phyloP scores from a whole-genome alignment of 2,329 filamentous ascomycete species.

The Alternaria consortialis region DNA sequence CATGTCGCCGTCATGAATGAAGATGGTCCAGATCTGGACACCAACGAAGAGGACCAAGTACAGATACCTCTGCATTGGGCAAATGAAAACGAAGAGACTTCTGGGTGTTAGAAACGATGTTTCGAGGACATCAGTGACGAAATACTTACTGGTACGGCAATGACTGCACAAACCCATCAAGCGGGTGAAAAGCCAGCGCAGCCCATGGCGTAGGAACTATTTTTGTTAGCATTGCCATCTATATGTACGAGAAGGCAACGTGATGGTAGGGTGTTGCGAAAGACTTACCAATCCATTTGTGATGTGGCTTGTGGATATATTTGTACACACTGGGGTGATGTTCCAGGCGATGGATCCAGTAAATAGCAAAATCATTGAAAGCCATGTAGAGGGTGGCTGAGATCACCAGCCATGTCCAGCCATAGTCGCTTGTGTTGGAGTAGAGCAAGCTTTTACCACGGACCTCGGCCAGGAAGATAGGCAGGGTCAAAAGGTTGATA shows the following conservation, averaged over 20 bases:
- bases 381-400: conserved; percentile 12
- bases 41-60: conserved; percentile 16
- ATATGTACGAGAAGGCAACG: not conserved
- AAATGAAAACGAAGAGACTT: conserved; percentile 14
- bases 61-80: conserved; percentile 16
- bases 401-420: conserved; percentile 10
- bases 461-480: conserved; percentile 11
- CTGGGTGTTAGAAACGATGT: not conserved
- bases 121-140: not conserved
- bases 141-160: conserved; percentile 16
- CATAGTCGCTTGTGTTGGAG: conserved; percentile 8
- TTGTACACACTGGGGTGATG: conserved; percentile 17
- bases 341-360: conserved; percentile 18
- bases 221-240: conserved; percentile 1
- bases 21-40: conserved; percentile 15
- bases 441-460: conserved; percentile 14
- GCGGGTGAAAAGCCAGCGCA: conserved; percentile 15
- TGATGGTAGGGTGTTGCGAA: not conserved
- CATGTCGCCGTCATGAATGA: conserved; percentile 17
- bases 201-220: conserved; percentile 15
- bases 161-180: conserved; percentile 12
- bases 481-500: conserved; percentile 14
- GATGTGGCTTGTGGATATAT: conserved; percentile 17
- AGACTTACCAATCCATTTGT: conserved; percentile 17
- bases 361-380: conserved; percentile 15